phyloP scores from a whole-genome alignment of 2,329 filamentous ascomycete species.

The Ambrosiella beaveri region DNA sequence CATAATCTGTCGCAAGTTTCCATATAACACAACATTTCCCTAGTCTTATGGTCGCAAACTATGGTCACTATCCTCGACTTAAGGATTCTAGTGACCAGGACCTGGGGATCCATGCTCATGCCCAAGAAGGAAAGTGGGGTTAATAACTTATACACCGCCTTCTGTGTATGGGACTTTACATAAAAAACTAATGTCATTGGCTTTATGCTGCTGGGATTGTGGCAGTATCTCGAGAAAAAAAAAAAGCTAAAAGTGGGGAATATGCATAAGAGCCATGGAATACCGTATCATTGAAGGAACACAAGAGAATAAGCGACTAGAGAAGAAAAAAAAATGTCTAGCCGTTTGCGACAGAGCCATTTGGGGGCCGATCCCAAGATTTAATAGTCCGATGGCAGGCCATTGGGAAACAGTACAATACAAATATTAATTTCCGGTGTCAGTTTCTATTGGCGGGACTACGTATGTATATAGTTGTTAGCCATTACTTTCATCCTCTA shows the following conservation, averaged over 20 bases:
- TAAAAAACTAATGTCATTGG: not conserved
- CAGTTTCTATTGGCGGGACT: no score
- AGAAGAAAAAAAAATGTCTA: not conserved
- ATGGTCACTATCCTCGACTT: not conserved
- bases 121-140: slow-evolving; percentile 8
- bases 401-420: no score
- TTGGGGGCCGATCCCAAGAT: no score
- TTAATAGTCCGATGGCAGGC: no score
- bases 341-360: not conserved
- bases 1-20: no score
- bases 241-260: slow-evolving; percentile 7
- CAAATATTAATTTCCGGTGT: no score
- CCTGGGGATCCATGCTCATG: not conserved
- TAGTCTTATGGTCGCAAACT: not conserved
- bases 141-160: slow-evolving; percentile 1
- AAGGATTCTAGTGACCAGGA: not conserved
- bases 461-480: no score
- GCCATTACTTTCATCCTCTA: no score
- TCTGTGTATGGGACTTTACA: not conserved
- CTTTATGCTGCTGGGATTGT: not conserved
- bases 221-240: not conserved
- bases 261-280: not conserved
- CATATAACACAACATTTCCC: no score
- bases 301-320: not conserved
- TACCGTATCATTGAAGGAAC: slow-evolving; percentile 1